Conservation (phyloP, 2,329 filamentous ascomycete species). For the Stromatinia cepivora region DNA sequence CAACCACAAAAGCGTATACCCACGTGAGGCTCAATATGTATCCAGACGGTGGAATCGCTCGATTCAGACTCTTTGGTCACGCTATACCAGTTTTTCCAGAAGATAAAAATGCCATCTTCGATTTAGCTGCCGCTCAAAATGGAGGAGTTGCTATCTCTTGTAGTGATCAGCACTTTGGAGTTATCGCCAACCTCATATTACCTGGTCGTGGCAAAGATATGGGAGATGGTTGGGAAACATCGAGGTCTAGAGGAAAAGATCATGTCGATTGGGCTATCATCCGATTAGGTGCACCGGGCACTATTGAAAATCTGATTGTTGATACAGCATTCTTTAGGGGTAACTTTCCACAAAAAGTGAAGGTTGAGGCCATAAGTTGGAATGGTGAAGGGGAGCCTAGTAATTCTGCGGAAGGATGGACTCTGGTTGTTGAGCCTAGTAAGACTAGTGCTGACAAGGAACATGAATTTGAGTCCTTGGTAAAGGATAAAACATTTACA, state of each 20-base stretch:
- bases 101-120: constrained; percentile 64
- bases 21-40: constrained; percentile 84
- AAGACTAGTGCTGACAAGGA: constrained; percentile 73
- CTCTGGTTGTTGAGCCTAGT: constrained; percentile 63
- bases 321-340: constrained; percentile 83
- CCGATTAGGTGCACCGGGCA: constrained; percentile 65
- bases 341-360: constrained; percentile 78
- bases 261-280: constrained; percentile 84
- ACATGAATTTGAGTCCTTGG: constrained; percentile 61
- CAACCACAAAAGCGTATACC: constrained; percentile 68
- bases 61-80: constrained; percentile 75
- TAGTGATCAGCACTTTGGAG: constrained; percentile 83
- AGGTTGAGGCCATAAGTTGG: constrained; percentile 63
- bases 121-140: constrained; percentile 76
- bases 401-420: constrained; percentile 61
- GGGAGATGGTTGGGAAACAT: constrained; percentile 87
- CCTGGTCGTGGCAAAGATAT: constrained; percentile 79
- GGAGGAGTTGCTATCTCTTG: constrained; percentile 74
- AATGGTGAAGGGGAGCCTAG: constrained; percentile 54
- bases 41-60: constrained; percentile 79
- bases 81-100: constrained; percentile 75
- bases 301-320: constrained; percentile 66
- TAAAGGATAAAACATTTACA: constrained; percentile 63
- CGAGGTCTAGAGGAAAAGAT: constrained; percentile 66
- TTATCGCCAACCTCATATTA: constrained; percentile 76